phyloP scores from a whole-genome alignment of 495 filamentous ascomycete genomes.

The Neurospora cerealis region DNA sequence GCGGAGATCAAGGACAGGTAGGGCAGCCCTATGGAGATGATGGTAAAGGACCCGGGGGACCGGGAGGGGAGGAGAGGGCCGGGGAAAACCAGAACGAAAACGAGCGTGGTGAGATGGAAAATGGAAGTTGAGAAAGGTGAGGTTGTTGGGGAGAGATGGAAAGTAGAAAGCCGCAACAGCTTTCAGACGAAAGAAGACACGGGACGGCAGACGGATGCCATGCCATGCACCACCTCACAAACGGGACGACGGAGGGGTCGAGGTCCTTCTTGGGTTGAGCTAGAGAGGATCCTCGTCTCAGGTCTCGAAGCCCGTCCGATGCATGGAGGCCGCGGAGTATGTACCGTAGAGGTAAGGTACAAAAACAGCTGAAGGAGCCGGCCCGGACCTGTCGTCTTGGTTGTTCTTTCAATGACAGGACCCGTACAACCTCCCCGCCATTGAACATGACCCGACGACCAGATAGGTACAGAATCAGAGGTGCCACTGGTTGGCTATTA shows the following conservation, averaged over 20 bases:
- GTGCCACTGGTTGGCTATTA: not conserved
- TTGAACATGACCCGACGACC: not conserved
- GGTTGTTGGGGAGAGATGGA: not conserved
- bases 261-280: not conserved
- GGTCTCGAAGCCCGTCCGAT: not conserved
- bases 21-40: not conserved
- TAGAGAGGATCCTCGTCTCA: not conserved
- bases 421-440: not conserved
- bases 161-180: not conserved
- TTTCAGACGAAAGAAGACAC: not conserved
- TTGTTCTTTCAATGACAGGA: not conserved
- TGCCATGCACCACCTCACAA: not conserved
- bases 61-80: not conserved
- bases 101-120: slow-evolving; percentile 6
- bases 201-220: not conserved
- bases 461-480: not conserved
- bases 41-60: not conserved
- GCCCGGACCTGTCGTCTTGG: not conserved
- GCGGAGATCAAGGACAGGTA: not conserved
- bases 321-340: not conserved
- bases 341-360: not conserved
- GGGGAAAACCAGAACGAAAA: not conserved
- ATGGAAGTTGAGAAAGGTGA: not conserved
- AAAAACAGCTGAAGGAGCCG: not conserved
- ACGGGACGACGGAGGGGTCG: not conserved